A percentile compares a stretch with the other conserved stretches of the same genome.
Evolutionary conservation across 768 basidiomycete species (phyloP).

Genomic region (Holtermannia corniformis): DNA sequence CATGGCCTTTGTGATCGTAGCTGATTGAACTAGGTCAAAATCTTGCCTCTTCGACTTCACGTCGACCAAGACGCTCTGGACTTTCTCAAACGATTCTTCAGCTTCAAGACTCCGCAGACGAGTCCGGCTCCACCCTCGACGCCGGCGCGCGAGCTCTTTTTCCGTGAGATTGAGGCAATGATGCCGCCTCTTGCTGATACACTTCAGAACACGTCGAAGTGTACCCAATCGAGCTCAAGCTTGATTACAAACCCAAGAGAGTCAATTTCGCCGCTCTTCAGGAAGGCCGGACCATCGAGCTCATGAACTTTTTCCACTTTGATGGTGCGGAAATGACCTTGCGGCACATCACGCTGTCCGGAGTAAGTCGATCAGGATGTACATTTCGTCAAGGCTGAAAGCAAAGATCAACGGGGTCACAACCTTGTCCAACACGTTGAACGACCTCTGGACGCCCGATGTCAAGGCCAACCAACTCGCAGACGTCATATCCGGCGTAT

Average conservation of each 20-base stretch:
- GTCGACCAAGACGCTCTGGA: conserved; percentile 98
- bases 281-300: conserved; percentile 83
- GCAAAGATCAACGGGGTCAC: conserved; percentile 83
- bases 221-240: conserved; percentile 85
- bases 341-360: conserved; percentile 79
- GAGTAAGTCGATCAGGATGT: conserved; percentile 51
- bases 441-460: conserved; percentile 98
- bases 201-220: conserved; percentile 71
- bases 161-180: conserved; percentile 50
- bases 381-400: not conserved
- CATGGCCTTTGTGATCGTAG: not conserved
- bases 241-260: conserved; percentile 96
- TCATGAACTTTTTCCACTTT: conserved; percentile 99
- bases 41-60: conserved; percentile 79
- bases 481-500: conserved; percentile 91
- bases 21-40: conserved; percentile 56
- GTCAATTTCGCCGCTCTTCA: conserved; percentile 86
- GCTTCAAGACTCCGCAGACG: conserved; percentile 51
- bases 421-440: conserved; percentile 77
- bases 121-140: conserved; percentile 37
- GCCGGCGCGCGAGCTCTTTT: conserved; percentile 48
- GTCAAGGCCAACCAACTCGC: conserved; percentile 97
- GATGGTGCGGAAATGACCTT: conserved; percentile 98
- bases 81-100: conserved; percentile 93
- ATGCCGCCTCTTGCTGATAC: not conserved